These are phyloP conservation scores for Iberis amara DNA, from an alignment of 441 rosid species.

Conservation along the genomic window DNA sequence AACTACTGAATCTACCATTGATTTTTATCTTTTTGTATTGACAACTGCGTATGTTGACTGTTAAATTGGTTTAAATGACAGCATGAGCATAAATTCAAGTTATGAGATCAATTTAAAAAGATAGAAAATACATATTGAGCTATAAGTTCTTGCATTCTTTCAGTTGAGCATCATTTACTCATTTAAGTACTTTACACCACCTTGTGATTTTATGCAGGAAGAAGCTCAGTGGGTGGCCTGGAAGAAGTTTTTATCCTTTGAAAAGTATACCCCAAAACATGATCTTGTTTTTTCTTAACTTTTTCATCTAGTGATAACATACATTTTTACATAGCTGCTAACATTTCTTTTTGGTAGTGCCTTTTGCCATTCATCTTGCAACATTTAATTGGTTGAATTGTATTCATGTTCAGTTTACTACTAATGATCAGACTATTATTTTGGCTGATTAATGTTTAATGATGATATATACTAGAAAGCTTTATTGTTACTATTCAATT, in stretches of 20 bases:
- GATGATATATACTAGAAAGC: background rate
- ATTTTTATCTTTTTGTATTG: constrained; percentile 1
- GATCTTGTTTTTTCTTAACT: background rate
- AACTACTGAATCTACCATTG: constrained; percentile 7
- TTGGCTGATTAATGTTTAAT: background rate
- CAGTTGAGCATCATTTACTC: constrained; percentile 10
- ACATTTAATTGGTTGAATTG: background rate
- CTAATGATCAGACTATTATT: constrained; percentile 3
- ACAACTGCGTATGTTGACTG: constrained; percentile 5
- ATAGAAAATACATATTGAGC: constrained; percentile 6
- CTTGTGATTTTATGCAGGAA: constrained; percentile 50
- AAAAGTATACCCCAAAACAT: constrained; percentile 50
- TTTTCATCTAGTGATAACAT: background rate
- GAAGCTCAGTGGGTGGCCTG: constrained; percentile 92
- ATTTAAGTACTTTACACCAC: background rate
- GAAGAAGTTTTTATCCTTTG: constrained; percentile 83
- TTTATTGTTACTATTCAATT: constrained; percentile 4
- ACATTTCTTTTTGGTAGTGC: constrained; percentile 5
- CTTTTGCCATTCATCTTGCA: constrained; percentile 1
- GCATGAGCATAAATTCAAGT: constrained; percentile 1
- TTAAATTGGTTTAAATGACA: constrained; percentile 7
- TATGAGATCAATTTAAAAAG: constrained; percentile 9
- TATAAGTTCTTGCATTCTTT: constrained; percentile 5
- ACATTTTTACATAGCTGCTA: constrained; percentile 2
- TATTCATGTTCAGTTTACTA: background rate